Conservation (phyloP, 306 rosid species). For the Vigna mungo region DNA sequence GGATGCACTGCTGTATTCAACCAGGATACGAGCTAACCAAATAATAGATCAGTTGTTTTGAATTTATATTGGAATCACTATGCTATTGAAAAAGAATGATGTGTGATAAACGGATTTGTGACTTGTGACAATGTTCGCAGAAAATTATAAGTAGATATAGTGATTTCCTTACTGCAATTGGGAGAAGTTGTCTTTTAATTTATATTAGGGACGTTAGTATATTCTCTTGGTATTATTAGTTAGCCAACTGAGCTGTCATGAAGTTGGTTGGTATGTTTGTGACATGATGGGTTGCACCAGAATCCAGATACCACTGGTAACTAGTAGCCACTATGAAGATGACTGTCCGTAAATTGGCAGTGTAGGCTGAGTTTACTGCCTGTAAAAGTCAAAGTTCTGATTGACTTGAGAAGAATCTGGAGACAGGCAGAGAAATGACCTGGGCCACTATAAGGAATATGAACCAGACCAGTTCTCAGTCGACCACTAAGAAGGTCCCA, state of each 20-base stretch:
- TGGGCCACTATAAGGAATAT: not conserved
- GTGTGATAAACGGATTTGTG: conserved; percentile 23
- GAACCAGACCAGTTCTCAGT: not conserved
- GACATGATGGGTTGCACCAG: not conserved
- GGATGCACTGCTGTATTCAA: conserved; percentile 20
- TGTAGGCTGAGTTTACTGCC: not conserved
- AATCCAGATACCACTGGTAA: not conserved
- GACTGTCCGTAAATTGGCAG: not conserved
- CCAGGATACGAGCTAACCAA: conserved; percentile 5
- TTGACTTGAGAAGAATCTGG: conserved; percentile 1
- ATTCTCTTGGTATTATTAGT: not conserved
- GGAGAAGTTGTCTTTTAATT: not conserved
- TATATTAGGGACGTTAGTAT: not conserved
- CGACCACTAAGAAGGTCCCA: not conserved
- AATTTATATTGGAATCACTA: conserved; percentile 6
- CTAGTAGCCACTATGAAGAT: not conserved
- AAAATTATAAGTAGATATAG: not conserved
- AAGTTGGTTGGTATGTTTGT: not conserved
- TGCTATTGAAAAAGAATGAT: conserved; percentile 25
- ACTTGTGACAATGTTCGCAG: not conserved
- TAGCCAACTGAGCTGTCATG: not conserved
- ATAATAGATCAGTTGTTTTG: conserved; percentile 21
- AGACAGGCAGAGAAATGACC: not conserved
- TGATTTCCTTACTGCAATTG: not conserved
- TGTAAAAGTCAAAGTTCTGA: not conserved